These are phyloP conservation scores for Aureobasidium sp. DNA, from an alignment of 2,329 filamentous ascomycete genomes.

Conservation along the genomic window DNA sequence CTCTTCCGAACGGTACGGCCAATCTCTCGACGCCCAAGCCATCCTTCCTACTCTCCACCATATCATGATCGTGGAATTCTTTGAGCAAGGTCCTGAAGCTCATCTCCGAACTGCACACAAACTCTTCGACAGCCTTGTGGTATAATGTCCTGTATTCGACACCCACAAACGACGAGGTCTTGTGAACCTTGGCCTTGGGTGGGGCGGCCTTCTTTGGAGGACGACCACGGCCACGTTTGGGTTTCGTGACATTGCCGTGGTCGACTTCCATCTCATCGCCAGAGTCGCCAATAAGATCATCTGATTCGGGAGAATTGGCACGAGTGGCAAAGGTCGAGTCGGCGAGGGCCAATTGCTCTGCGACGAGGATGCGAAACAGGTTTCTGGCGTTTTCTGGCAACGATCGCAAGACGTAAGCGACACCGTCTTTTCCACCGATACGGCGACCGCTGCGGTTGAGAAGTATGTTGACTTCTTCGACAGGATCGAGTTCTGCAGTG, in stretches of 20 bases:
- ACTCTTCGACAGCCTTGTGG: constrained; percentile 91
- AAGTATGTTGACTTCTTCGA: constrained; percentile 84
- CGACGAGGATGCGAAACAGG: constrained; percentile 76
- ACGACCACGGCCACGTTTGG: constrained; percentile 18
- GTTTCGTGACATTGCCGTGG: constrained; percentile 24
- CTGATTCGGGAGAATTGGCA: constrained; percentile 17
- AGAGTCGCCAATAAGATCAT: constrained; percentile 9
- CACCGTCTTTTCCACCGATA: constrained; percentile 82
- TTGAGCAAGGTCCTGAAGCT: constrained; percentile 89
- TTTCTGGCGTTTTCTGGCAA: constrained; percentile 87
- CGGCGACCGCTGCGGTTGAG: constrained; percentile 73
- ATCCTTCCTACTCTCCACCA: constrained; percentile 86
- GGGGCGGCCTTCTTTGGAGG: constrained; percentile 14
- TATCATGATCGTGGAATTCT: constrained; percentile 97
- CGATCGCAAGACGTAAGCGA: constrained; percentile 82
- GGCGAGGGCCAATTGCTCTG: constrained; percentile 66
- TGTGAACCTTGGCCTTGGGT: background rate
- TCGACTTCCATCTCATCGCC: constrained; percentile 21
- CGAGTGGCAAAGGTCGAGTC: constrained; percentile 39
- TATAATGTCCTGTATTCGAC: constrained; percentile 90
- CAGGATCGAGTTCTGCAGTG: constrained; percentile 67
- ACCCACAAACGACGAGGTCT: constrained; percentile 43
- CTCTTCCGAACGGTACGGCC: constrained; percentile 75
- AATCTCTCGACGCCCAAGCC: constrained; percentile 76
- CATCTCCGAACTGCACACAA: constrained; percentile 95